These are phyloP conservation scores for Orbilia quercus DNA, from an alignment of 2,329 filamentous ascomycete species.

Conservation along the genomic window DNA sequence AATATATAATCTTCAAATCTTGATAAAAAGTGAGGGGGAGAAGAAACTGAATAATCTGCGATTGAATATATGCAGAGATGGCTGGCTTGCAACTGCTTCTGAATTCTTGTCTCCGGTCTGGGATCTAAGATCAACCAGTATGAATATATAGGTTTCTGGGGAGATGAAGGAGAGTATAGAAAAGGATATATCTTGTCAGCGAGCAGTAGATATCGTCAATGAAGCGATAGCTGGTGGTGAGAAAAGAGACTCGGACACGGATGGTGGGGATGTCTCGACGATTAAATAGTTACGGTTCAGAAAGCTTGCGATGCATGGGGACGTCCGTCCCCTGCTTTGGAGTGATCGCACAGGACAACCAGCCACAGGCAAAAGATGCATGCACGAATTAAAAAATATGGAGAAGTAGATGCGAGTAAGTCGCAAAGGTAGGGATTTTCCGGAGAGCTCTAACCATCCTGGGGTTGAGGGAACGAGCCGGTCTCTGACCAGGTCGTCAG, in stretches of 20 bases:
- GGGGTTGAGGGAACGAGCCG: conserved; percentile 49
- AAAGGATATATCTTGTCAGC: conserved; percentile 52
- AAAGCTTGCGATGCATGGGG: conserved; percentile 47
- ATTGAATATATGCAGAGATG: conserved; percentile 6
- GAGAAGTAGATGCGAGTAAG: conserved; percentile 55
- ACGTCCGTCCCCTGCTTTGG: conserved; percentile 40
- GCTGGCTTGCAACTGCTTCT: too few relatives aligned
- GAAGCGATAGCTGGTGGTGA: conserved; percentile 56
- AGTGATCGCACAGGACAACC: conserved; percentile 50
- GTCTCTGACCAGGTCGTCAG: conserved; percentile 51
- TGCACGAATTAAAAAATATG: conserved; percentile 37
- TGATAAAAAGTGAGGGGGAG: neutral
- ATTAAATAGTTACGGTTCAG: conserved; percentile 52
- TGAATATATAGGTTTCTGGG: conserved; percentile 50
- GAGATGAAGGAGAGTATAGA: conserved; percentile 50
- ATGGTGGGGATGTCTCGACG: conserved; percentile 54
- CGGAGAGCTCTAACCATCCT: conserved; percentile 55
- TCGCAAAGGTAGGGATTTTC: conserved; percentile 56
- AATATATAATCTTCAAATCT: neutral
- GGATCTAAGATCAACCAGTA: conserved; percentile 51
- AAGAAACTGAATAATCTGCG: conserved; percentile 12
- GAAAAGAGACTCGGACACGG: conserved; percentile 48
- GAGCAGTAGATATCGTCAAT: conserved; percentile 51
- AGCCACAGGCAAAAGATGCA: conserved; percentile 52
- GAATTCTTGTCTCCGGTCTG: conserved; percentile 27